Evolutionary conservation across 805 yeast species (phyloP).

Genomic region (Candida sonorensis): DNA sequence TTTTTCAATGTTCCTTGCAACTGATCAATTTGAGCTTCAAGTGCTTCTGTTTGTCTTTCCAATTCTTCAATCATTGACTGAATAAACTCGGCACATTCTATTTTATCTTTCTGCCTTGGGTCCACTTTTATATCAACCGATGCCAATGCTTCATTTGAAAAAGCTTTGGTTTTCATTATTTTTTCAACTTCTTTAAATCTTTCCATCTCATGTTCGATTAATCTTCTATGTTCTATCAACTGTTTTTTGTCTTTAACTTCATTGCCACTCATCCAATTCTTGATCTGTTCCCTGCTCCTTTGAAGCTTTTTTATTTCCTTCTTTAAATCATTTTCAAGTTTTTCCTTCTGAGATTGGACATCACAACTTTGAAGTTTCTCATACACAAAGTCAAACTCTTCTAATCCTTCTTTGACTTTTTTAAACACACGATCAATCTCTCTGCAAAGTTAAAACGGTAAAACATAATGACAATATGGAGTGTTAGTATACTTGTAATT

Average conservation of each 20-base stretch:
- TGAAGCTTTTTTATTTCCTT: constrained; percentile 93
- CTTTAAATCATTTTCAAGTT: constrained; percentile 85
- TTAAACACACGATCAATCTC: constrained; percentile 92
- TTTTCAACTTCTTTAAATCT: constrained; percentile 92
- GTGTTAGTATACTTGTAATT: no score
- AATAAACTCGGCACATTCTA: constrained; percentile 64
- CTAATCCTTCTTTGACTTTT: constrained; percentile 88
- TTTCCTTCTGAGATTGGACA: constrained; percentile 85
- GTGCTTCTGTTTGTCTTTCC: constrained; percentile 70
- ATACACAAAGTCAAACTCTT: constrained; percentile 75
- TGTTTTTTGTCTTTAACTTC: constrained; percentile 87
- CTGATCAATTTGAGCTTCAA: constrained; percentile 64
- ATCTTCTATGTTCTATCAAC: constrained; percentile 65
- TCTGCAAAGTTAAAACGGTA: constrained; percentile 16
- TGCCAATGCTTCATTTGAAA: constrained; percentile 85
- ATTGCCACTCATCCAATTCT: constrained; percentile 87
- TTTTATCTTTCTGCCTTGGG: constrained; percentile 75
- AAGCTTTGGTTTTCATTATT: constrained; percentile 88
- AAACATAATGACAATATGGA: no score
- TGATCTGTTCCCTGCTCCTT: constrained; percentile 89
- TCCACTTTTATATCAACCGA: constrained; percentile 49
- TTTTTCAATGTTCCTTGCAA: constrained; percentile 45
- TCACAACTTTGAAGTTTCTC: constrained; percentile 80
- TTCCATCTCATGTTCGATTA: constrained; percentile 83
- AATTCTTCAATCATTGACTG: constrained; percentile 70